Conservation (phyloP, 164 flowering plant genomes). For the Stephania yunnanensis region DNA sequence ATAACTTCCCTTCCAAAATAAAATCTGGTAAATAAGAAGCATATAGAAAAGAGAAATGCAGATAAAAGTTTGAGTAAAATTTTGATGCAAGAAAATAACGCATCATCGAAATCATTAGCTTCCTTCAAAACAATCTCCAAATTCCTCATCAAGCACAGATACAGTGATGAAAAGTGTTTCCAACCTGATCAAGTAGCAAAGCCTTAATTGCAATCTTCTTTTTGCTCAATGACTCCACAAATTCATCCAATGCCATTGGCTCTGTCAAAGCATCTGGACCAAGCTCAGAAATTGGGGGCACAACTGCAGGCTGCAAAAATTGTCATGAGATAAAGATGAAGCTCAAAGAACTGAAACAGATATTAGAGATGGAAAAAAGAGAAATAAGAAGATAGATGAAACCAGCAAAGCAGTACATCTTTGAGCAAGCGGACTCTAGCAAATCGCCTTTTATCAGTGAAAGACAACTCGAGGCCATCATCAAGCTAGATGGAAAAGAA, state of each 20-base stretch:
- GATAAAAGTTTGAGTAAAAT: background rate
- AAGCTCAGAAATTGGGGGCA: slow-evolving; percentile 88
- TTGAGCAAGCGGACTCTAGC: slow-evolving; percentile 94
- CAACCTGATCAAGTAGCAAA: slow-evolving; percentile 92
- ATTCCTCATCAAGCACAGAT: background rate
- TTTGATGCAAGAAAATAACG: background rate
- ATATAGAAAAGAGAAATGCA: background rate
- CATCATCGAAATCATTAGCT: background rate
- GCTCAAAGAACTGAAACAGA: slow-evolving; percentile 5
- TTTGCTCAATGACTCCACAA: slow-evolving; percentile 50
- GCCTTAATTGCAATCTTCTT: slow-evolving; percentile 83
- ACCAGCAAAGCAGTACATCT: slow-evolving; percentile 42
- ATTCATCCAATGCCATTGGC: slow-evolving; percentile 63
- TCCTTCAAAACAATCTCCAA: background rate
- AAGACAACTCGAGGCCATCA: slow-evolving; percentile 92
- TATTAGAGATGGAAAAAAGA: background rate
- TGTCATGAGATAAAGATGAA: slow-evolving; percentile 1
- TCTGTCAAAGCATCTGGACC: slow-evolving; percentile 93
- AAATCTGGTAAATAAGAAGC: background rate
- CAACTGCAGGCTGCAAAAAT: slow-evolving; percentile 59
- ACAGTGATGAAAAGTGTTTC: background rate
- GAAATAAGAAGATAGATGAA: background rate
- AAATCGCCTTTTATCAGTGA: slow-evolving; percentile 96
- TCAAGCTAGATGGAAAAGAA: slow-evolving; percentile 52
- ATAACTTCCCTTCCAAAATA: background rate